Evolutionary conservation across 768 basidiomycete genomes (phyloP).

Genomic region (Lentinula sp.): DNA sequence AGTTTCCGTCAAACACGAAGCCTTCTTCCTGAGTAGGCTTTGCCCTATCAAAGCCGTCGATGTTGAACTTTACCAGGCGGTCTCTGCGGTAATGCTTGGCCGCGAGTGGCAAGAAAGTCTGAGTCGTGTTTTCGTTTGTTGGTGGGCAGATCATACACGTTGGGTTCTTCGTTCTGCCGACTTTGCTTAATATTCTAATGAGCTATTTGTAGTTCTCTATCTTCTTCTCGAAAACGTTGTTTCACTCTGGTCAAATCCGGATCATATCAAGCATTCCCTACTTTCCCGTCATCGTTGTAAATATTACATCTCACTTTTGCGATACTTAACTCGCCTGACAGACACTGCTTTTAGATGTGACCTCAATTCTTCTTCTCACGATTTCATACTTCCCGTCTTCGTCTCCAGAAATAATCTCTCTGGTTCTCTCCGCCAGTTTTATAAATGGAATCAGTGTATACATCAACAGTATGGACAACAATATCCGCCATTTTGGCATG

Average conservation of each 20-base stretch:
- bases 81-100: conserved; percentile 41
- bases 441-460: conserved; percentile 68
- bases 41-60: conserved; percentile 40
- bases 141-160: conserved; percentile 43
- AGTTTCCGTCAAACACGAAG: conserved; percentile 47
- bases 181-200: not conserved
- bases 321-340: not conserved
- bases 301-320: conserved; percentile 19
- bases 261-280: conserved; percentile 77
- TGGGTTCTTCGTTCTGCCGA: conserved; percentile 13
- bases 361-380: conserved; percentile 61
- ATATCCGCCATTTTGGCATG: conserved; percentile 88
- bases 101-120: conserved; percentile 56
- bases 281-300: conserved; percentile 71
- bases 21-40: conserved; percentile 47
- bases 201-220: conserved; percentile 32
- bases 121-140: conserved; percentile 63
- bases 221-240: conserved; percentile 43
- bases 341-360: conserved; percentile 48
- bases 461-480: conserved; percentile 68
- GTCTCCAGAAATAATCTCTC: conserved; percentile 35
- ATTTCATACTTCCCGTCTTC: conserved; percentile 54
- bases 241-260: conserved; percentile 67
- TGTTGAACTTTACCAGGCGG: conserved; percentile 46
- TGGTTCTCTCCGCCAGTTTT: conserved; percentile 55